Conservation (phyloP, 2,329 filamentous ascomycete species). For the Monosporascus sp. region DNA sequence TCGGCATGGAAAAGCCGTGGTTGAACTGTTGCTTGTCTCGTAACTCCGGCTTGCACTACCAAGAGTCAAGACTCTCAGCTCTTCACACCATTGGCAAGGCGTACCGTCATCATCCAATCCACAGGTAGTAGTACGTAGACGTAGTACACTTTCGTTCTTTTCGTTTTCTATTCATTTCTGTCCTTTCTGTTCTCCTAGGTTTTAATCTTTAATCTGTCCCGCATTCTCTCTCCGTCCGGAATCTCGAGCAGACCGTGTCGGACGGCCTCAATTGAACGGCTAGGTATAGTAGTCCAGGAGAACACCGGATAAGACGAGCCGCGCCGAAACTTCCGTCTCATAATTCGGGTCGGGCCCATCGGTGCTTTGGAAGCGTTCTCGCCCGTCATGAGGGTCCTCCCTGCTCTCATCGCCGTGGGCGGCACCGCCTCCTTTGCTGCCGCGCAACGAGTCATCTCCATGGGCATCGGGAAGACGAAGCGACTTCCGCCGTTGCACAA, state of each 20-base stretch:
- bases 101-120: too few relatives aligned
- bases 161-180: background rate
- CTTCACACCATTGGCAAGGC: too few relatives aligned
- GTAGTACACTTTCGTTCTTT: background rate
- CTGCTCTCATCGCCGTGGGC: background rate
- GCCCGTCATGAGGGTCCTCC: background rate
- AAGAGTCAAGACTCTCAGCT: too few relatives aligned
- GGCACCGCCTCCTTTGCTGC: background rate
- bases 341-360: too few relatives aligned
- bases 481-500: slow-evolving; percentile 21
- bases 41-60: too few relatives aligned
- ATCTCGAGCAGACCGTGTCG: background rate
- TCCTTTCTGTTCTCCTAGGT: background rate
- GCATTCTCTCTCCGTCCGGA: background rate
- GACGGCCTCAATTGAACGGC: background rate
- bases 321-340: too few relatives aligned
- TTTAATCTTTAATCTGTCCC: background rate
- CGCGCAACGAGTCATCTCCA: slow-evolving; percentile 20
- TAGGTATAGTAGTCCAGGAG: background rate
- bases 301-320: background rate
- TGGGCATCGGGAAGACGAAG: slow-evolving; percentile 15
- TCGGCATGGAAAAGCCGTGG: too few relatives aligned
- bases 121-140: too few relatives aligned
- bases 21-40: too few relatives aligned
- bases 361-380: background rate